Percentiles rank a stretch among this genome's conserved stretches.
phyloP scores from a whole-genome alignment of 2,329 filamentous ascomycete species.

The Gnomoniopsis smithogilvyi region DNA sequence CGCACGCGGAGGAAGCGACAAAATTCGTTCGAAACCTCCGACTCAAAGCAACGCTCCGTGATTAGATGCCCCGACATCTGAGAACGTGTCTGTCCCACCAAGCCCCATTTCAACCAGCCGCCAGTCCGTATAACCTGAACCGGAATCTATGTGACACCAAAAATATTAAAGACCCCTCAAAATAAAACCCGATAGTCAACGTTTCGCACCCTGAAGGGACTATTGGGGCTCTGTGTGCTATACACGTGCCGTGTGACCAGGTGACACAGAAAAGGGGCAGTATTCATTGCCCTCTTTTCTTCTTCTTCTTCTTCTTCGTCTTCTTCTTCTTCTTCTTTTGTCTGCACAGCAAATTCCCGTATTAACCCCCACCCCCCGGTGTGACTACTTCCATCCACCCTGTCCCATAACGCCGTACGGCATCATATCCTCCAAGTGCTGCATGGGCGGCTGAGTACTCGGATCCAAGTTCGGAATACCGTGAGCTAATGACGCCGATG shows the following conservation, averaged over 20 bases:
- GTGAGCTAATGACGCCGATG: slow-evolving; percentile 11
- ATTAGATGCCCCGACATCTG: not conserved
- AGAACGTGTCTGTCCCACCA: not conserved
- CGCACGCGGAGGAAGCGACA: not conserved
- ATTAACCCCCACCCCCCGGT: too few relatives aligned
- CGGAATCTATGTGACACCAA: too few relatives aligned
- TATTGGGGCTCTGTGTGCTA: not conserved
- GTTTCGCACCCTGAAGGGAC: too few relatives aligned
- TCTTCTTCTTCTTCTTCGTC: too few relatives aligned
- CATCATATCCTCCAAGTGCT: slow-evolving; percentile 13
- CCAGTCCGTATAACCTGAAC: too few relatives aligned
- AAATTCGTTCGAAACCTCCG: not conserved
- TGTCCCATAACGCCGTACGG: slow-evolving; percentile 20
- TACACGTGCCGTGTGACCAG: not conserved
- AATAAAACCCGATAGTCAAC: too few relatives aligned
- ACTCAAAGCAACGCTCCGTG: not conserved
- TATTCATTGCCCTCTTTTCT: not conserved
- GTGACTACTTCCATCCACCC: not conserved
- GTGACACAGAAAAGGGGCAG: not conserved
- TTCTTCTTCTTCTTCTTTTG: too few relatives aligned
- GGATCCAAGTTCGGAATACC: not conserved
- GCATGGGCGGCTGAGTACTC: not conserved
- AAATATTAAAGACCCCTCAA: too few relatives aligned
- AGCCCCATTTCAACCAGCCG: too few relatives aligned
- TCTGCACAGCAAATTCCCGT: too few relatives aligned